Evolutionary conservation across 352 stramenopile species (phyloP).

Genomic region (Pythium dissimile): DNA sequence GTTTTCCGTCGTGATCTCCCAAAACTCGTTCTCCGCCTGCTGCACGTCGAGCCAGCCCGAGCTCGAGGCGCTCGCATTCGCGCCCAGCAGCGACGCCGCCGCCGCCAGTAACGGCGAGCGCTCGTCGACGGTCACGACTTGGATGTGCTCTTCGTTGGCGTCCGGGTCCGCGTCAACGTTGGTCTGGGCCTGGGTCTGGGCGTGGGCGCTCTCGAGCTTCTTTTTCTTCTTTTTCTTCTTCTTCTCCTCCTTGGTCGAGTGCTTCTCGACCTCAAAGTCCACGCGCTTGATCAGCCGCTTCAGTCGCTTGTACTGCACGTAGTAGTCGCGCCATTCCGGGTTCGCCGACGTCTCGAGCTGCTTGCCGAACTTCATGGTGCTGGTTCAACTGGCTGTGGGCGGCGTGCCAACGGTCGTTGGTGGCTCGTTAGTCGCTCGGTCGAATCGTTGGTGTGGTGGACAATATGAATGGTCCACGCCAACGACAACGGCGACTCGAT

Average conservation of each 20-base stretch:
- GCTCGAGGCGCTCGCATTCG: slow-evolving; percentile 27
- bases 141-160: slow-evolving; percentile 31
- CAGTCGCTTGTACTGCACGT: slow-evolving; percentile 91
- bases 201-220: not conserved
- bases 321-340: slow-evolving; percentile 85
- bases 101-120: slow-evolving; percentile 65
- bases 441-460: no score
- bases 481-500: not conserved
- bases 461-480: not conserved
- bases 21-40: slow-evolving; percentile 81
- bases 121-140: slow-evolving; percentile 54
- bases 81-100: slow-evolving; percentile 31
- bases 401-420: not conserved
- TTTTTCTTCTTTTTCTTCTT: slow-evolving; percentile 36
- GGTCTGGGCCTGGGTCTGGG: not conserved
- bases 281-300: slow-evolving; percentile 91
- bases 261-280: slow-evolving; percentile 85
- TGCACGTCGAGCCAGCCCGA: slow-evolving; percentile 50
- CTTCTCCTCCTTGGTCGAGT: slow-evolving; percentile 71
- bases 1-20: slow-evolving; percentile 74
- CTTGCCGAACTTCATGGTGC: slow-evolving; percentile 91
- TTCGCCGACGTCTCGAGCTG: slow-evolving; percentile 89
- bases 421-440: not conserved
- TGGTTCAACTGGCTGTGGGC: not conserved
- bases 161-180: slow-evolving; percentile 17